These are phyloP conservation scores for Plantago major DNA, from an alignment of 257 asterid species.

Conservation along the genomic window DNA sequence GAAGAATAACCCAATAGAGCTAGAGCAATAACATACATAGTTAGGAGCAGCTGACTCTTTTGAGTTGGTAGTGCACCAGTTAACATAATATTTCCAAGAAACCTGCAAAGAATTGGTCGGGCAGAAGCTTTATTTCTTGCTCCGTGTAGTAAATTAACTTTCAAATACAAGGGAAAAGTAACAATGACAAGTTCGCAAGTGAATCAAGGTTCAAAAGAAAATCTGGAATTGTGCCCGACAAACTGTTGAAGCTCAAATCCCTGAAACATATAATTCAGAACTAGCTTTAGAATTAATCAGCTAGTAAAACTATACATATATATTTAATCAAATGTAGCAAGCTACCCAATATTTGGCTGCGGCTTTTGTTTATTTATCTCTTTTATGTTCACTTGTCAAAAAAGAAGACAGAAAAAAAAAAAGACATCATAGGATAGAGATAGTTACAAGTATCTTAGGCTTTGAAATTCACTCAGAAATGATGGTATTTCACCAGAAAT, in stretches of 20 bases:
- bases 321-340: no score
- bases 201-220: constrained; percentile 45
- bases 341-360: background rate
- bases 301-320: background rate
- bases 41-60: constrained; percentile 37
- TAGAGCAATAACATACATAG: constrained; percentile 38
- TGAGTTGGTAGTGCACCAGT: constrained; percentile 51
- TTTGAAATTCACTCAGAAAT: constrained; percentile 40
- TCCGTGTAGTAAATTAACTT: background rate
- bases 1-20: background rate
- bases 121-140: background rate
- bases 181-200: constrained; percentile 48
- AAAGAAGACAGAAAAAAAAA: background rate
- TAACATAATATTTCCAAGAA: constrained; percentile 71
- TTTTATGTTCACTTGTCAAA: no score
- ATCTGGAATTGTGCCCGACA: constrained; percentile 56
- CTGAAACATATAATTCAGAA: constrained; percentile 31
- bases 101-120: constrained; percentile 33
- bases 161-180: background rate
- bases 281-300: background rate
- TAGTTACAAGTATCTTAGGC: constrained; percentile 57
- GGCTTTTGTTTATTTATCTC: no score
- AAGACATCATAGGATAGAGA: background rate
- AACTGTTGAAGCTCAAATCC: constrained; percentile 89
- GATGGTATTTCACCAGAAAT: constrained; percentile 71